These are phyloP conservation scores for Penicillium atrosanguineum DNA, from an alignment of 495 filamentous ascomycete genomes.

Conservation along the genomic window DNA sequence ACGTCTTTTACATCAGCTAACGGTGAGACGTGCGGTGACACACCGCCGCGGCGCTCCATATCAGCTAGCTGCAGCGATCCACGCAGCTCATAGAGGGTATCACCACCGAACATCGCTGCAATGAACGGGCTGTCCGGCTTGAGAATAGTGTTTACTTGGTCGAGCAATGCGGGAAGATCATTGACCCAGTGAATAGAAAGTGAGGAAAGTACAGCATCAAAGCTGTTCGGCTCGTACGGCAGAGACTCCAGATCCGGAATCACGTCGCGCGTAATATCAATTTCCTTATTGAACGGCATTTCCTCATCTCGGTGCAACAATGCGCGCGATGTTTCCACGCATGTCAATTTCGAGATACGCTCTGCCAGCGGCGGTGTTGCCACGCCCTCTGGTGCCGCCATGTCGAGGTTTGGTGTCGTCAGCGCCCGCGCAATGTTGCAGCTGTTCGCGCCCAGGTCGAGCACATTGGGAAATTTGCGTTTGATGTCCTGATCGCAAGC, in stretches of 20 bases:
- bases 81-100: constrained; percentile 90
- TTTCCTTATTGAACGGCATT: constrained; percentile 68
- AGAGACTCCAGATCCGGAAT: constrained; percentile 66
- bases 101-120: constrained; percentile 93
- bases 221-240: constrained; percentile 72
- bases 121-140: constrained; percentile 92
- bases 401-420: constrained; percentile 62
- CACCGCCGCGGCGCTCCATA: constrained; percentile 80
- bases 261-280: constrained; percentile 69
- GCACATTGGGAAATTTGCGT: constrained; percentile 74
- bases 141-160: constrained; percentile 76
- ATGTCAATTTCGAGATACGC: constrained; percentile 68
- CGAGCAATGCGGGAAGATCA: constrained; percentile 79
- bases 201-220: constrained; percentile 86
- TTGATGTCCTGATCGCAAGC: constrained; percentile 72
- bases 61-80: constrained; percentile 93
- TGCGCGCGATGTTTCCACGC: constrained; percentile 73
- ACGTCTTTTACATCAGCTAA: constrained; percentile 91
- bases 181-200: constrained; percentile 97
- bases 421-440: constrained; percentile 88
- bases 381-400: constrained; percentile 40
- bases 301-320: constrained; percentile 81
- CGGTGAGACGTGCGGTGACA: constrained; percentile 82
- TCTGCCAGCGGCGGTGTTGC: constrained; percentile 61
- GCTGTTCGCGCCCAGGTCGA: constrained; percentile 93